Evolutionary conservation across 441 rosid species (phyloP).

Genomic region (Biscutella auriculata): DNA sequence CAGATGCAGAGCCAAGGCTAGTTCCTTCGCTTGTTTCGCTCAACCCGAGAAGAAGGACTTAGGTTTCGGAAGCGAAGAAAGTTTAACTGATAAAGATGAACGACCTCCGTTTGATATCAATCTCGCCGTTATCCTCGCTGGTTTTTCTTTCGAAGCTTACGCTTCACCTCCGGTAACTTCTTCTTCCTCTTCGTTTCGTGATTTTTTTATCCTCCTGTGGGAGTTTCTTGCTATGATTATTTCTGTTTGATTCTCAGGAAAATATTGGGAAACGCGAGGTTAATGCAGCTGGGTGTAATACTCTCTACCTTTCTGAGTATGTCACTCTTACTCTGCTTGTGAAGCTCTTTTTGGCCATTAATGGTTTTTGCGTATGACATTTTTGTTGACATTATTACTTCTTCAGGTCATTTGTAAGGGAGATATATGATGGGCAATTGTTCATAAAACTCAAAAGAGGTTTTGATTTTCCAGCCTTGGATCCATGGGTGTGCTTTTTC

Average conservation of each 20-base stretch:
- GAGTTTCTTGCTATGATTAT: not conserved
- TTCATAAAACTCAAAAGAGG: constrained; percentile 70
- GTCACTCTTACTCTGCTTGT: too few relatives aligned
- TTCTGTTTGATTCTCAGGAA: constrained; percentile 29
- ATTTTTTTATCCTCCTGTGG: not conserved
- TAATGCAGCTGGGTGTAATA: constrained; percentile 76
- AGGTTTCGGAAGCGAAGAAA: not conserved
- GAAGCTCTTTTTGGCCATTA: not conserved
- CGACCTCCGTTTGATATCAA: constrained; percentile 77
- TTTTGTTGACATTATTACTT: too few relatives aligned
- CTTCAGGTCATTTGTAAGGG: constrained; percentile 66
- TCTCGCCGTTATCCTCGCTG: constrained; percentile 87
- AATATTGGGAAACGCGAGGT: constrained; percentile 56
- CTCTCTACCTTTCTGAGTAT: constrained; percentile 66
- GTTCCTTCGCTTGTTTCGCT: constrained; percentile 29
- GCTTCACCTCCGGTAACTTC: constrained; percentile 46
- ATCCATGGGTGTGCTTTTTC: constrained; percentile 63
- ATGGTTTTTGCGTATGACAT: not conserved
- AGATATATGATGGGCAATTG: constrained; percentile 75
- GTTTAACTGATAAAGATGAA: constrained; percentile 1
- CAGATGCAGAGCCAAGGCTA: constrained; percentile 11
- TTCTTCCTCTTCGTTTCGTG: not conserved
- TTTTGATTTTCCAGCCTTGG: constrained; percentile 75
- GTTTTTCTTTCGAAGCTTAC: constrained; percentile 87
- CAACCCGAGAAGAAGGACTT: constrained; percentile 26